Conservation (phyloP, 257 asterid species). For the Scutellaria galericulata region DNA sequence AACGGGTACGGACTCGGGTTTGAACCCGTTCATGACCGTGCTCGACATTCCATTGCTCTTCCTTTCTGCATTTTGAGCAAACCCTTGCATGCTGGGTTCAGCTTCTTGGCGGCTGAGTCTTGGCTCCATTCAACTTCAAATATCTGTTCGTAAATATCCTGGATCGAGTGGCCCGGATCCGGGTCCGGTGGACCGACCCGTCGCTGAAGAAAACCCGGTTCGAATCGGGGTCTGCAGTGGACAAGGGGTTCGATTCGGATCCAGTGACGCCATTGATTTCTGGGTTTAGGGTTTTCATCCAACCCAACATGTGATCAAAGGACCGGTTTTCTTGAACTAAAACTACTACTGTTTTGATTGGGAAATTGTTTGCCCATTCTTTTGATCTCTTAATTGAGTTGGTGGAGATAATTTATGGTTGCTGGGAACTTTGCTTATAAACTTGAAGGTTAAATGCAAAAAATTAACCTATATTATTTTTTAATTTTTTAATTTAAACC, state of each 20-base stretch:
- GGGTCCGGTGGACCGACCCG: slow-evolving; percentile 45
- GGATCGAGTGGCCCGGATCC: slow-evolving; percentile 82
- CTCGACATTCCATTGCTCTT: slow-evolving; percentile 47
- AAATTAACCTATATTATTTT: too few relatives aligned
- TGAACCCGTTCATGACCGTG: slow-evolving; percentile 71
- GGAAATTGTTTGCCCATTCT: slow-evolving; percentile 40
- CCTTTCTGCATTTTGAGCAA: slow-evolving; percentile 67
- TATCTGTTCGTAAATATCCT: slow-evolving; percentile 60
- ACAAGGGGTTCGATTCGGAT: slow-evolving; percentile 55
- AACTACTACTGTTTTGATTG: slow-evolving; percentile 70
- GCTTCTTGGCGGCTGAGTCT: slow-evolving; percentile 16
- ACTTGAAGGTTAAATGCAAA: neutral
- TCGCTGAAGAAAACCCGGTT: slow-evolving; percentile 33
- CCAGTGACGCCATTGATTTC: slow-evolving; percentile 71
- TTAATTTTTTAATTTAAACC: too few relatives aligned
- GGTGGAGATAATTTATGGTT: slow-evolving; percentile 13
- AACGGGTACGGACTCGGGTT: slow-evolving; percentile 57
- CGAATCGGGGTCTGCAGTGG: slow-evolving; percentile 43
- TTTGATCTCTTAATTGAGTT: neutral
- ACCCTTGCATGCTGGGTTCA: slow-evolving; percentile 62
- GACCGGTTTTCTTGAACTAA: slow-evolving; percentile 81
- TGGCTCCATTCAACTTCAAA: slow-evolving; percentile 57
- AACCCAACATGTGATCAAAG: slow-evolving; percentile 75
- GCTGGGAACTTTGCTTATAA: slow-evolving; percentile 30
- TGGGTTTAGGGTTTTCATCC: slow-evolving; percentile 70